Percentiles rank a stretch among this genome's conserved stretches.
Conservation (phyloP, 495 filamentous ascomycete species). For the Daldinia concentrica region DNA sequence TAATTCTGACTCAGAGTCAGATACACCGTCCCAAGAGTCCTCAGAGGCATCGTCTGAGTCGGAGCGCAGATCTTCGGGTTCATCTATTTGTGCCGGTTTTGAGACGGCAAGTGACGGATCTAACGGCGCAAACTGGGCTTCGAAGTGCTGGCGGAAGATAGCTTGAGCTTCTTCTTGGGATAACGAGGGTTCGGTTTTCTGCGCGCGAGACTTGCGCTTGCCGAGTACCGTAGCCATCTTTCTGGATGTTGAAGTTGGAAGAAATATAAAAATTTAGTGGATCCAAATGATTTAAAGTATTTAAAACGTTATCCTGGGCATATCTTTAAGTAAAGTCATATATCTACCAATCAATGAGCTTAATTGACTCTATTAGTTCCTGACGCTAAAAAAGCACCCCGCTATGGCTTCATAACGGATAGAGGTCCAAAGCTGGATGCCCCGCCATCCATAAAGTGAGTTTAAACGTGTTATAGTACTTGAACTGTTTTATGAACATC, state of each 20-base stretch:
- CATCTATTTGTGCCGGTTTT: slow-evolving; percentile 20
- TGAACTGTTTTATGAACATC: background rate
- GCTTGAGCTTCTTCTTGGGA: slow-evolving; percentile 51
- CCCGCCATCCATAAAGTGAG: slow-evolving; percentile 1
- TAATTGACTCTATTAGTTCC: slow-evolving; percentile 18
- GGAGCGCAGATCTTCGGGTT: slow-evolving; percentile 35
- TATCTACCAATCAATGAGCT: slow-evolving; percentile 26
- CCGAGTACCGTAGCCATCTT: slow-evolving; percentile 52
- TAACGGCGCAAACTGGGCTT: slow-evolving; percentile 83
- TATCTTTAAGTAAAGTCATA: background rate
- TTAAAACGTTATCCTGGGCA: no score
- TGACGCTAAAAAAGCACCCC: slow-evolving; percentile 27
- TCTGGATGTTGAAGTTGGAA: slow-evolving; percentile 15
- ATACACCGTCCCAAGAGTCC: slow-evolving; percentile 69
- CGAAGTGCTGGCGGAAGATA: slow-evolving; percentile 83
- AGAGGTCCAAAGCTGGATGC: slow-evolving; percentile 4
- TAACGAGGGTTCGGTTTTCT: slow-evolving; percentile 38
- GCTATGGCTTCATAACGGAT: slow-evolving; percentile 30
- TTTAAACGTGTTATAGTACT: background rate
- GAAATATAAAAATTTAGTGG: slow-evolving; percentile 37
- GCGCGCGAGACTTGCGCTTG: slow-evolving; percentile 52
- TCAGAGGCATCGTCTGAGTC: slow-evolving; percentile 54
- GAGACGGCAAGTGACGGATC: slow-evolving; percentile 43
- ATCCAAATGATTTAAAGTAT: background rate
- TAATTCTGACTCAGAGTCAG: slow-evolving; percentile 62